A percentile compares a stretch with the other conserved stretches of the same genome.
Evolutionary conservation across 805 yeast species (phyloP).

Genomic region (Myxozyma mucilagina): DNA sequence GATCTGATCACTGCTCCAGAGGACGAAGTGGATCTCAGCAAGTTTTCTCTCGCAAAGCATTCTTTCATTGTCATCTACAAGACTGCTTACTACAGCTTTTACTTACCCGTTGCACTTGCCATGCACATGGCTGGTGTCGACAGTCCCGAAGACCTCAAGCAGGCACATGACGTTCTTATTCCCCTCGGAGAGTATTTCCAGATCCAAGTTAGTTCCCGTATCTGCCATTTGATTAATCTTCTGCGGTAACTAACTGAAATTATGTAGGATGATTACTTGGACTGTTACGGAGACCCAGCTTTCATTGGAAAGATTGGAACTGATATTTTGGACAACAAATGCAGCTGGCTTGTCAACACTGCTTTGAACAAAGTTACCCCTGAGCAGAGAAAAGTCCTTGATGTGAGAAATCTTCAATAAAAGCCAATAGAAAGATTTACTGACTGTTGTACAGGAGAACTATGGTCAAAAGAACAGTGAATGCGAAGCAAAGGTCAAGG

Average conservation of each 20-base stretch:
- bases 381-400: conserved; percentile 80
- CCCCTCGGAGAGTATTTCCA: conserved; percentile 99
- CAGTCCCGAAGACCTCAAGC: conserved; percentile 73
- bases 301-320: conserved; percentile 98
- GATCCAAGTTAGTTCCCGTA: conserved; percentile 55
- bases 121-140: conserved; percentile 87
- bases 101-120: conserved; percentile 94
- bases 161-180: conserved; percentile 81
- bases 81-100: conserved; percentile 96
- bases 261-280: conserved; percentile 77
- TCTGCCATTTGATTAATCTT: neutral
- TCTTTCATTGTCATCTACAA: conserved; percentile 93
- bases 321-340: conserved; percentile 96
- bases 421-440: neutral
- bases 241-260: neutral
- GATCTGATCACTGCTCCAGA: conserved; percentile 98
- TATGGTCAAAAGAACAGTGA: conserved; percentile 82
- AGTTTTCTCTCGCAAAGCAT: conserved; percentile 85
- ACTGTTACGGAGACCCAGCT: conserved; percentile 95
- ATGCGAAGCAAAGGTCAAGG: conserved; percentile 67
- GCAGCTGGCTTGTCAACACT: conserved; percentile 95
- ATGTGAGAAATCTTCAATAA: conserved; percentile 42
- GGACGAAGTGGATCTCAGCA: conserved; percentile 82
- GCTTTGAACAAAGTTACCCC: conserved; percentile 77
- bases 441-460: conserved; percentile 46